Evolutionary conservation across 768 basidiomycete genomes (phyloP), one percentile per base, ranked within the genome.

Genomic region (Gelatoporia subvermispora): DNA sequence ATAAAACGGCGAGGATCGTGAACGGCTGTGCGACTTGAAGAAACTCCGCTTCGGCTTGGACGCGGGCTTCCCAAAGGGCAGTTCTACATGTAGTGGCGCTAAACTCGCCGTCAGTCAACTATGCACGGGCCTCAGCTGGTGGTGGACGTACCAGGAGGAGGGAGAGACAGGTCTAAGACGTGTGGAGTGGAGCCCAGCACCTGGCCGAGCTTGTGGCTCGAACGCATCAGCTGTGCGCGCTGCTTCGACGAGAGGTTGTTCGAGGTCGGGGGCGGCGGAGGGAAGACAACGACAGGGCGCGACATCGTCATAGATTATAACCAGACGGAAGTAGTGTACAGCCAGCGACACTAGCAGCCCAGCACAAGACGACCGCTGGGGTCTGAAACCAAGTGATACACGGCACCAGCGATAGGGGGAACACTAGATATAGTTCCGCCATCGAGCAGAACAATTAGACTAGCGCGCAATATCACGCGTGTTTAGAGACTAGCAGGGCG

Each of bases 181-280:
- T 75, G 78, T n/a, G 82, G 83, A 15, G 79, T 76, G 17, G 72
- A 68, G 11, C 83, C 83, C 10, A 85, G 65, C 10, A 85, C 63
- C 39, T 77, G 74, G 18, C 75, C 74, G 18, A 85, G 72, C 65
- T 84, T 85, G 56, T 73, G 77, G 18, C 79, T 75, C 21, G 76
- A 74, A 23, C 80, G 78, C 24, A 81, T 57, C 20, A 85, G 72
- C 45, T 77, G 77, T 8, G 70, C 60, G n/a, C 81, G 76, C 60
- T 83, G 77, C 20, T 70, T 57, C 1, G 71, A 52, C 7, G 77
- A 74, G 43, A 81, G 61, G 16, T 70, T 64, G 62, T 85, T 84
- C 15, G 69, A 75, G 20, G 83, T 85, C 0, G 81, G 79, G 3
- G 82, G 82, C 4, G 78, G 78, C 47, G 56, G 59, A n/a, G 65